Base-by-base conservation (phyloP, 257 asterid species). In the Verbena officinalis region DNA sequence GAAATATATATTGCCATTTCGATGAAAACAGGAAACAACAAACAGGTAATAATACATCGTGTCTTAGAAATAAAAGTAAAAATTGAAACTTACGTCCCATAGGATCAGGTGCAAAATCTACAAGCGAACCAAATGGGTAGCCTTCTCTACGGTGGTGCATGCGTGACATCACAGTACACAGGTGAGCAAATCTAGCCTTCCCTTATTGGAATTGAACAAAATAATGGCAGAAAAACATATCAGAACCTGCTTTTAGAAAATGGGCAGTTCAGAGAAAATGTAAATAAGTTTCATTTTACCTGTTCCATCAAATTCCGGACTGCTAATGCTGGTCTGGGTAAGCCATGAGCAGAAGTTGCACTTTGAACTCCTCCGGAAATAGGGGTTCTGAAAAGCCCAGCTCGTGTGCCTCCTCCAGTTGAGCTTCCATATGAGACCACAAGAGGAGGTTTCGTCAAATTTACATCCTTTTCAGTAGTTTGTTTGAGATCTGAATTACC, bases 351-450 rank as follows among this genome's bases (percentile, higher is more conserved):
- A 62, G 96, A 83, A 70, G 99, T 94, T 67, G 97, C 97, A 83
- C 95, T 90, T 78, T 94, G 99, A 39, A 94, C 97, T 38, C 99
- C 99, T 46, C 99, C 97, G 38, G 99, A 90, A 75, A 94, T 94
- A 49, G 99, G 99, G 11, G 97, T 88, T 65, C 99, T 82, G 62
- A 88, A 94, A 77, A 94, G 99, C 53, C 97, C 99, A 53, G 97
- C 86, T 68, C 99, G 78, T 44, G 99, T 78, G 33, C 92, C 86
- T 51, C 95, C 97, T 30, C 84, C 88, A 12, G 73, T 65, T 1
- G 77, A 59, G 80, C 75, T 80, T 64, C 84, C 83, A 74, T 72
- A 65, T 15, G 93, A 56, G 65, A 69, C 77, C 73, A 54, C 22
- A 55, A 45, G 83, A 48, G 84, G 81, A 23, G 84, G 81, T 63